Evolutionary conservation across 2,329 filamentous ascomycete species (phyloP).

Genomic region (Leptosphaerulina australis): DNA sequence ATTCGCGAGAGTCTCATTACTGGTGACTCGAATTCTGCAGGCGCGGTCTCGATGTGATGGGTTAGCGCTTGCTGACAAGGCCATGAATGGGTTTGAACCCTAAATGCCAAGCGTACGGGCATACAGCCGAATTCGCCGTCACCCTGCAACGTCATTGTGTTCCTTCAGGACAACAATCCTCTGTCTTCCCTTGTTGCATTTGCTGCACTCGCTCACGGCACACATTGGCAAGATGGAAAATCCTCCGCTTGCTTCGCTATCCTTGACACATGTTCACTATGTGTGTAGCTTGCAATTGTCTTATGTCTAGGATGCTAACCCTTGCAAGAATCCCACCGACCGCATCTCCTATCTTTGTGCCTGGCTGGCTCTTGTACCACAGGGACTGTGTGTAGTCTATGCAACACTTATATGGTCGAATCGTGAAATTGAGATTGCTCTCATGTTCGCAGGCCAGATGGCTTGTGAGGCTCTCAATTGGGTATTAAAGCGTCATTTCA

Average conservation of each 20-base stretch:
- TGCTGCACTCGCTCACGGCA: too few relatives aligned
- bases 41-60: not conserved
- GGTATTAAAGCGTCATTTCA: conserved; percentile 84
- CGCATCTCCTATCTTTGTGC: conserved; percentile 85
- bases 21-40: not conserved
- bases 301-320: conserved; percentile 23
- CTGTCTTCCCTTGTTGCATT: not conserved
- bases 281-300: conserved; percentile 57
- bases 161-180: not conserved
- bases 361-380: conserved; percentile 91
- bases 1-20: conserved; percentile 26
- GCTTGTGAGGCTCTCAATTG: conserved; percentile 92
- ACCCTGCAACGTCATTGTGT: not conserved
- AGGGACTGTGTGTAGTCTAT: conserved; percentile 89
- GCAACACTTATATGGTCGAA: conserved; percentile 88
- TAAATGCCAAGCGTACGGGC: conserved; percentile 1
- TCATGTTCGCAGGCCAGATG: conserved; percentile 93
- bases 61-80: not conserved
- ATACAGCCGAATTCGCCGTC: not conserved
- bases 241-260: conserved; percentile 80
- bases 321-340: conserved; percentile 81
- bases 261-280: conserved; percentile 95
- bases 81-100: not conserved
- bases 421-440: conserved; percentile 83
- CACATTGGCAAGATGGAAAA: conserved; percentile 54